Evolutionary conservation across 176 grass and related monocot genomes (phyloP), one percentile per base, ranked within the genome.

Genomic region (Eleusine indica): DNA sequence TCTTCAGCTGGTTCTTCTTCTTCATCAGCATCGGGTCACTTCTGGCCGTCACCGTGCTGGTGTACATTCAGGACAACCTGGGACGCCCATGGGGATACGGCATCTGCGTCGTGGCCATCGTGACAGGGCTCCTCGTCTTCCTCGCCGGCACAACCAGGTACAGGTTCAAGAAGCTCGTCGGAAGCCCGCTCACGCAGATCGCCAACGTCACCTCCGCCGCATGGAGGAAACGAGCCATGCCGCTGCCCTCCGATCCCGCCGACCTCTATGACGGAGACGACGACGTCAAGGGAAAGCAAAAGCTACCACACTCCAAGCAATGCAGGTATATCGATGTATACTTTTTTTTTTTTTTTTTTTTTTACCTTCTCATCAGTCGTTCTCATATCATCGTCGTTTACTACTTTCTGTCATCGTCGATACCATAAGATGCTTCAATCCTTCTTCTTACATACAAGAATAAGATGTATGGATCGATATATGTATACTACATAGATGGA

Each of bases 1-100:
- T 99, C 87, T 95, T 99, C 85, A 87, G 89, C 80, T 99, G 96
- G 96, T 99, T 99, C 86, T 99, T 99, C 87, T 99, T 99, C 89
- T 94, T 99, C 84, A 96, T 99, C 80, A 96, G 91, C 83, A 80
- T 99, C 9, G 96, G 96, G 4, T 92, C 96, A 3, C 90, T 99
- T 17, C 74, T 99, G 13, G 93, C 93, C 14, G 91, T 99, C 75
- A 96, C 96, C 0, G 89, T 99, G 4, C 90, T 99, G 6, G 93
- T 99, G 22, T 99, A 99, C 86, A 70, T 99, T 73, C 96, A 99
- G 90, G 93, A 96, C 83, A 80, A 96, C 80, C 52, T 99, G 0
- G 93, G 96, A 0, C 76, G 96, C 1, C 84, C 44, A 0, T 99
- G 83, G 77, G 91, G 96, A 0, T 99, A 99, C 79, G 96, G 96